Evolutionary conservation across 345 rosid genomes (phyloP).

Genomic region (Cardamine chenopodiifolia): DNA sequence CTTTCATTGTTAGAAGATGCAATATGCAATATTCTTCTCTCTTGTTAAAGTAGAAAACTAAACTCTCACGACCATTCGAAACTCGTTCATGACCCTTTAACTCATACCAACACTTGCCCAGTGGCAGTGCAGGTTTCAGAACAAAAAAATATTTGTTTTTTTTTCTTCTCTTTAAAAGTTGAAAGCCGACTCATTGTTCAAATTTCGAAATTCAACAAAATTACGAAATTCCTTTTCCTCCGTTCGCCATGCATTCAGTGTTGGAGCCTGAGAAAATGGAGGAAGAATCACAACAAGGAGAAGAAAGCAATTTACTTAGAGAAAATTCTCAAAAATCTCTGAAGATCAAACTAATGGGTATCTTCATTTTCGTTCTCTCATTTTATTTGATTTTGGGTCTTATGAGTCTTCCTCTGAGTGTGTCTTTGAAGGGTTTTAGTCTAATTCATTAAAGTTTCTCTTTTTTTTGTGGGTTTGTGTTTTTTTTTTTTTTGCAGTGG

Average conservation of each 20-base stretch:
- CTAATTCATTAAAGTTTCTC: not conserved
- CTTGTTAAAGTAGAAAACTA: no score
- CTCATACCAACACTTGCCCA: not conserved
- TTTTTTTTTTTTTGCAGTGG: slow-evolving; percentile 38
- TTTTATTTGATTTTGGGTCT: not conserved
- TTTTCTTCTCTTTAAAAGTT: not conserved
- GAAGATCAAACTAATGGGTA: slow-evolving; percentile 32
- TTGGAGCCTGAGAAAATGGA: slow-evolving; percentile 27
- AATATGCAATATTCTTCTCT: no score
- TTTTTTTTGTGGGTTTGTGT: not conserved
- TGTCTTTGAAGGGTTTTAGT: not conserved
- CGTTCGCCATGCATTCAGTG: slow-evolving; percentile 30
- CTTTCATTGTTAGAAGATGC: no score
- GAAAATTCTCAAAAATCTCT: slow-evolving; percentile 53
- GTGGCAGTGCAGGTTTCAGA: not conserved
- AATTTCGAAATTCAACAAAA: not conserved
- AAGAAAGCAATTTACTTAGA: slow-evolving; percentile 40
- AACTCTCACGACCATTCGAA: not conserved
- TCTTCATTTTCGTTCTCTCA: no score
- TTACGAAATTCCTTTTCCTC: not conserved
- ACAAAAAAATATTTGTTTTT: not conserved
- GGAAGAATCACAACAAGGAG: slow-evolving; percentile 11
- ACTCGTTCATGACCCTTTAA: not conserved
- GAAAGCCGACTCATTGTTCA: slow-evolving; percentile 10
- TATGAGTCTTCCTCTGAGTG: slow-evolving; percentile 12